Evolutionary conservation across 2,329 filamentous ascomycete species (phyloP), one percentile per base, ranked within the genome.

Genomic region (Raffaelea ambrosiae): DNA sequence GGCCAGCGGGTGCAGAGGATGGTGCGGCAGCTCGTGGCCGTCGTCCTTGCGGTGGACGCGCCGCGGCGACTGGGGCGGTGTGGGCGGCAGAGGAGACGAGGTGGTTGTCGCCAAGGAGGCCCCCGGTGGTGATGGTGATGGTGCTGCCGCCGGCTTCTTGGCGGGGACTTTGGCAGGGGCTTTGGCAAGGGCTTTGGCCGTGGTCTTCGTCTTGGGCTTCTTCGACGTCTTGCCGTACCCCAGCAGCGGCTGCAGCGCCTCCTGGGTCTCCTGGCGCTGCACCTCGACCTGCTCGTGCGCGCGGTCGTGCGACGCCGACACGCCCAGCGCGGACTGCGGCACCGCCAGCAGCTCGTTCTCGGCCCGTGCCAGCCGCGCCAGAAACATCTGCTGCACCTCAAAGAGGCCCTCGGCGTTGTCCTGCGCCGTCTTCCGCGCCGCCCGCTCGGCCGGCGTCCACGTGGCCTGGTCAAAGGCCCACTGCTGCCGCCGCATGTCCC

Each of bases 271-370:
- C 18, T 51, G 41, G 5, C 51, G 48, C 46, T 44, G 43, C n/a
- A 33, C 18, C 21, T 21, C 46, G 43, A 53, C 36, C n/a, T 31
- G 26, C 29, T 39, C 43, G 5, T 18, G 41, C 22, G 51, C 46
- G 5, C 18, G 21, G 5, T 14, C 14, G 33, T 52, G 48, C 40
- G 50, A 38, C 26, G n/a, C 9, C 2, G 44, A 31, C 16, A 40
- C 38, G 19, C n/a, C 16, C 18, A 41, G 5, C 4, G 14, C 16
- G 46, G 45, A n/a, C 8, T n/a, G 48, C n/a, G 50, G 46, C 31
- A 26, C 39, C 33, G 2, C 21, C 41, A 54, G 49, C 38, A 49
- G 19, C 1, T 44, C 51, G 49, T 54, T 54, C 31, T 54, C 53
- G 45, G 51, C 51, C 3, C 33, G 45, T 5, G 49, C 53, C 21